Evolutionary conservation across 2,329 filamentous ascomycete species (phyloP).

Genomic region (Tolypocladium endophyticum): DNA sequence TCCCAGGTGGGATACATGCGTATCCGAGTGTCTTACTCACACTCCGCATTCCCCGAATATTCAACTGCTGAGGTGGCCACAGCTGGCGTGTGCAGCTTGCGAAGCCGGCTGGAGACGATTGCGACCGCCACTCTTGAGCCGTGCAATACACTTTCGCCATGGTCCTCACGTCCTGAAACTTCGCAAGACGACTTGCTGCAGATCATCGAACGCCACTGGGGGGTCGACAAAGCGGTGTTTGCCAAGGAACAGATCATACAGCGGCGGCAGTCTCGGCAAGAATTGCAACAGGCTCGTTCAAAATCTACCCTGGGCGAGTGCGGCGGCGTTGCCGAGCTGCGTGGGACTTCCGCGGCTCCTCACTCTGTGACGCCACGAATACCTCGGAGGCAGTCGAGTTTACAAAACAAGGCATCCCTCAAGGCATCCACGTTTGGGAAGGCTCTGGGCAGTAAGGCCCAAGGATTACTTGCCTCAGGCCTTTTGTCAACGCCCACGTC

Average conservation of each 20-base stretch:
- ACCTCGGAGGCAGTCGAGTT: not conserved
- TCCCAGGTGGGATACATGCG: constrained; percentile 37
- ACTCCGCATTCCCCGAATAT: constrained; percentile 41
- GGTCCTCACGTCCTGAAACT: constrained; percentile 34
- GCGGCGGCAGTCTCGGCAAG: not conserved
- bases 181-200: constrained; percentile 28
- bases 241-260: not conserved
- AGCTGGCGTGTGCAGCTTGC: constrained; percentile 25
- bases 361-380: not conserved
- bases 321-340: not conserved
- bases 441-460: not conserved
- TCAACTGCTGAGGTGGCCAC: constrained; percentile 8
- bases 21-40: constrained; percentile 41
- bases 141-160: constrained; percentile 36
- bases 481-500: not conserved
- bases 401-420: not conserved
- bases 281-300: not conserved
- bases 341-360: not conserved
- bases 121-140: constrained; percentile 39
- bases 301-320: no score
- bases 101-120: constrained; percentile 42
- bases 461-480: not conserved
- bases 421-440: constrained; percentile 1
- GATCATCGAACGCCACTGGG: constrained; percentile 39
- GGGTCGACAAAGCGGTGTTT: constrained; percentile 26